Base-by-base conservation (phyloP, 2,329 filamentous ascomycete species). In the Rosellinia necatrix region DNA sequence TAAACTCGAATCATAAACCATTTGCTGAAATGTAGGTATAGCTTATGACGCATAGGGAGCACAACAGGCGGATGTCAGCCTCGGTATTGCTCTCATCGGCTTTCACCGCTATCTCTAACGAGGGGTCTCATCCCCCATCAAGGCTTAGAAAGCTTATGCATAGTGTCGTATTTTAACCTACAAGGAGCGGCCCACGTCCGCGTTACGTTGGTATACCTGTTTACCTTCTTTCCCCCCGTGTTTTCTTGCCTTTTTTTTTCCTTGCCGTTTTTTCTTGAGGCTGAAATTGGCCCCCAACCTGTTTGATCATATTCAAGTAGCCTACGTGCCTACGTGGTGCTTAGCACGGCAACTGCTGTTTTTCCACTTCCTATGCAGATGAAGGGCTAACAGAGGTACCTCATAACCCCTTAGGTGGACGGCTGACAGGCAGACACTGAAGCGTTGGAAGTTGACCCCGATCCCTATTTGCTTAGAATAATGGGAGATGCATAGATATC, bases 281-380 rank as follows among this genome's bases (percentile, higher is more conserved):
- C 38, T 41, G 17, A 46, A 25, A 12, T 44, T 35, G 19, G 22
- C 46, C 17, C 46, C 27, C 21, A 54, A 21, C 27, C n/a, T 35
- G 22, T 29, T 35, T 10, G 17, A 25, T 25, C 12, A 29, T 13
- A 32, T 44, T 38, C 19, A 25, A 34, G 40, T 7, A 19, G 19
- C 13, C 21, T 12, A 15, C 17, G n/a, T n/a, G n/a, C n/a, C n/a
- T n/a, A n/a, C 6, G 12, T 17, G 32, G 24, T 40, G 24, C 50
- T 47, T 42, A 19, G 27, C 37, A 40, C 32, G n/a, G 25, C 21
- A 41, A n/a, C 7, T 30, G 29, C 21, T 47, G 35, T 50, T 50
- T 56, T 59, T 53, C 54, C 53, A 60, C 57, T 50, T 57, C 25
- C 25, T 19, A 47, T 47, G 34, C 49, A 41, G 19, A 12, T 5